Conservation (phyloP, 2,329 filamentous ascomycete genomes). For the Trichoderma semiorbis region DNA sequence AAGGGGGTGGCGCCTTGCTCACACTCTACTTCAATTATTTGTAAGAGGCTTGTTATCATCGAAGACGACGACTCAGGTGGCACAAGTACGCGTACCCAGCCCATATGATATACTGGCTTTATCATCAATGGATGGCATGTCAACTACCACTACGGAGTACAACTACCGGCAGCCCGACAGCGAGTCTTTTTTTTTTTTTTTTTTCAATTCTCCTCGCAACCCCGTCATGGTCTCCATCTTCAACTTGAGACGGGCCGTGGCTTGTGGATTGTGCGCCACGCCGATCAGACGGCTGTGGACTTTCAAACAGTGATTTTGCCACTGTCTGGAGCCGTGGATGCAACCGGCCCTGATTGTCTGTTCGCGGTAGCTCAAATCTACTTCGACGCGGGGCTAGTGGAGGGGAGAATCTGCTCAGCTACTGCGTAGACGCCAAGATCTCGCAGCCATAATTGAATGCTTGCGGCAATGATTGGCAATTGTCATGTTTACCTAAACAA, state of each 20-base stretch:
- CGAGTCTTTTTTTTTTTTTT: background rate
- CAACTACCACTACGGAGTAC: background rate
- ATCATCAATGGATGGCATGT: background rate
- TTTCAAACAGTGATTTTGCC: background rate
- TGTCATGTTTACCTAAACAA: background rate
- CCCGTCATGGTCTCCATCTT: background rate
- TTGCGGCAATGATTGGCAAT: background rate
- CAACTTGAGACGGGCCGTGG: conserved; percentile 3
- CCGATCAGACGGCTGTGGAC: background rate
- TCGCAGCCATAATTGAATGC: background rate
- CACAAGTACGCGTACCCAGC: background rate
- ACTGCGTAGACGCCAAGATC: background rate
- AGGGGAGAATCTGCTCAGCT: background rate
- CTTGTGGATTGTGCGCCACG: conserved; percentile 1
- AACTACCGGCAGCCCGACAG: background rate
- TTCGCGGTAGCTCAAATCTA: background rate
- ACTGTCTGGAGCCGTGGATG: background rate
- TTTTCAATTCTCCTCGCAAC: background rate
- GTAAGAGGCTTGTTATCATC: background rate
- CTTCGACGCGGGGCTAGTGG: background rate
- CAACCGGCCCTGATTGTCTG: conserved; percentile 4
- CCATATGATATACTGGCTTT: background rate
- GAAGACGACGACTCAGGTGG: background rate
- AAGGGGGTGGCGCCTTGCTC: background rate
- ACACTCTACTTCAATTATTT: background rate